Conservation (phyloP, 306 rosid genomes). For the Purshia tridentata region DNA sequence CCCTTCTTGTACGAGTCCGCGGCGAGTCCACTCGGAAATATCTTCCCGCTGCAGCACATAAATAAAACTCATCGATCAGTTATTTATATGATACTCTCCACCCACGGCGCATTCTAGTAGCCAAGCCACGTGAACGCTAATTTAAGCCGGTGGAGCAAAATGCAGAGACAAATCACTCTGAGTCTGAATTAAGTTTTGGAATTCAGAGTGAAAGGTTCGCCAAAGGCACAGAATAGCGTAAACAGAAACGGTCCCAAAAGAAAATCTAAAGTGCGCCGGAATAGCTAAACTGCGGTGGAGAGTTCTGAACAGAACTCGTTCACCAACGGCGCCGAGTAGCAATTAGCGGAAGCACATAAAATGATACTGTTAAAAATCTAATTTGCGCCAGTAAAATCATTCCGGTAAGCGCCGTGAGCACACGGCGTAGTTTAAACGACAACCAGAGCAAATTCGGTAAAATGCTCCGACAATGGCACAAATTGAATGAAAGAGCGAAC, state of each 20-base stretch:
- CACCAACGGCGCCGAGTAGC: background rate
- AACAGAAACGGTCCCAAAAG: background rate
- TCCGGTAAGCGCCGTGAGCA: background rate
- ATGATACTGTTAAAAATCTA: background rate
- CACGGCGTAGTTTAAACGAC: background rate
- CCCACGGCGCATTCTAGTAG: background rate
- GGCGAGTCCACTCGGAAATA: slow-evolving; percentile 82
- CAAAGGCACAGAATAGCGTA: background rate
- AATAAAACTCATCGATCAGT: slow-evolving; percentile 3
- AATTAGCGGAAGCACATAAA: background rate
- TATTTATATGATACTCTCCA: background rate
- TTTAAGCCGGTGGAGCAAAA: background rate
- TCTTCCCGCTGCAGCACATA: slow-evolving; percentile 58
- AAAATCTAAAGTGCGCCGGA: background rate
- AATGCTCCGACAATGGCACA: background rate
- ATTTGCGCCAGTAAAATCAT: background rate
- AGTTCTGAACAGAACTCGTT: background rate
- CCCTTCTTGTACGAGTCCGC: slow-evolving; percentile 84
- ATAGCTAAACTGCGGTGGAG: too few species aligned
- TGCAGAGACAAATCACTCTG: background rate
- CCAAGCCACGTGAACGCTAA: background rate
- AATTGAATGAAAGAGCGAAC: background rate
- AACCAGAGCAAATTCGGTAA: background rate
- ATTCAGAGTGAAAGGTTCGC: background rate
- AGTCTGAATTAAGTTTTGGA: background rate